Percentiles rank a stretch among this genome's conserved stretches.
These are phyloP conservation scores for Boeremia exigua DNA, from an alignment of 2,329 filamentous ascomycete species.

Conservation along the genomic window DNA sequence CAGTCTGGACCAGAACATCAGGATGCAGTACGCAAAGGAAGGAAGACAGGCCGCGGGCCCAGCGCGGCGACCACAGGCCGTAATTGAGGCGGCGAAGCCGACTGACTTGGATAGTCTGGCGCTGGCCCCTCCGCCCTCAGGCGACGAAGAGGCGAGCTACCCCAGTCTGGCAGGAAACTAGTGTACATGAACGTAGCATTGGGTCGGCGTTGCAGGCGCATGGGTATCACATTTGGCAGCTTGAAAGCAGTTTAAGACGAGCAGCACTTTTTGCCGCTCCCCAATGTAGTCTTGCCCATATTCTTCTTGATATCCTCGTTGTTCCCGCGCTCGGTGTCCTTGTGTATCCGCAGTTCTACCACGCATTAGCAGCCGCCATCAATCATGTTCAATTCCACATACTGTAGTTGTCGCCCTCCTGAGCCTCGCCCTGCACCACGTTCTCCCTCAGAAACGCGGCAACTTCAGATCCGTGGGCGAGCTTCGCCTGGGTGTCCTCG, in stretches of 20 bases:
- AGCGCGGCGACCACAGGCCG: slow-evolving; percentile 41
- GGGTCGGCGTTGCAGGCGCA: slow-evolving; percentile 35
- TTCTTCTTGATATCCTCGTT: slow-evolving; percentile 84
- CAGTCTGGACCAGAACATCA: slow-evolving; percentile 85
- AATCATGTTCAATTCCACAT: slow-evolving; percentile 42
- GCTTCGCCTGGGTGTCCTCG: slow-evolving; percentile 66
- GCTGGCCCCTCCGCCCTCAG: slow-evolving; percentile 80
- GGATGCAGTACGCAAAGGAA: slow-evolving; percentile 80
- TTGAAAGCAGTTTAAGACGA: slow-evolving; percentile 42
- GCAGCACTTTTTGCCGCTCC: slow-evolving; percentile 46
- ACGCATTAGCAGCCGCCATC: slow-evolving; percentile 20
- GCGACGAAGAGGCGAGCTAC: slow-evolving; percentile 79
- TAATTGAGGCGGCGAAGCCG: slow-evolving; percentile 51
- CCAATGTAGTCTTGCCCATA: slow-evolving; percentile 51
- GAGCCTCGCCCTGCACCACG: slow-evolving; percentile 78
- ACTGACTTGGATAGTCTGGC: slow-evolving; percentile 54
- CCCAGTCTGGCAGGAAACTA: slow-evolving; percentile 84
- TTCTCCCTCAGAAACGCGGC: slow-evolving; percentile 81
- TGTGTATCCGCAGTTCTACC: slow-evolving; percentile 83
- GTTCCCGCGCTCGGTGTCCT: slow-evolving; percentile 88
- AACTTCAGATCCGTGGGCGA: slow-evolving; percentile 82
- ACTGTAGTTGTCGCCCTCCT: slow-evolving; percentile 65
- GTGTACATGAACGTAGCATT: slow-evolving; percentile 37
- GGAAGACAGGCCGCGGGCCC: slow-evolving; percentile 58
- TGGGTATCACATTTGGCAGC: slow-evolving; percentile 41